Conservation (phyloP, 192 early-diverging fungal genomes). For the Allomyces arbusculus region DNA sequence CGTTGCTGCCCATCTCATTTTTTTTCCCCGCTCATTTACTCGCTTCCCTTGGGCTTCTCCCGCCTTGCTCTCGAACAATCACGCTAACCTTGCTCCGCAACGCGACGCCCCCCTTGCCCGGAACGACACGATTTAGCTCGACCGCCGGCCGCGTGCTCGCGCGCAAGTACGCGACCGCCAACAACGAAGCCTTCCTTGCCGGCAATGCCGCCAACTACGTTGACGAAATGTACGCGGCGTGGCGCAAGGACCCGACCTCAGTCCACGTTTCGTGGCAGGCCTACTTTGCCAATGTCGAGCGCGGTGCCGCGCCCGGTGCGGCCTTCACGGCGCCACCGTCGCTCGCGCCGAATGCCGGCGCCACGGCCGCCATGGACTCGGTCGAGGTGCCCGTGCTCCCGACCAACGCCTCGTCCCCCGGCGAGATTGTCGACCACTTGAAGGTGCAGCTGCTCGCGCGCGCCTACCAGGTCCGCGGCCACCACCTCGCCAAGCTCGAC, state of each 20-base stretch:
- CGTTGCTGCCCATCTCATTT: no score
- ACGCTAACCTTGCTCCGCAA: no score
- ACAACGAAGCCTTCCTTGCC: constrained; percentile 62
- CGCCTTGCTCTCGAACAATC: no score
- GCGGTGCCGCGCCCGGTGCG: constrained; percentile 35
- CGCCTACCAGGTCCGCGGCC: constrained; percentile 90
- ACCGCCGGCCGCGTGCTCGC: neutral
- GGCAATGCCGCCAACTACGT: constrained; percentile 70
- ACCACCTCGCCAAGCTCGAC: constrained; percentile 87
- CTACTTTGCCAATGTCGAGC: constrained; percentile 72
- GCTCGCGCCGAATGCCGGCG: constrained; percentile 45
- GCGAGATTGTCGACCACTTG: constrained; percentile 82
- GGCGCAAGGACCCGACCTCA: constrained; percentile 66
- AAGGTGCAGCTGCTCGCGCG: constrained; percentile 92
- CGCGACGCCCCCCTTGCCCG: no score
- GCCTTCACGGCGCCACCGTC: constrained; percentile 68
- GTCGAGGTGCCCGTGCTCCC: constrained; percentile 5
- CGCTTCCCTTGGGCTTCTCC: no score
- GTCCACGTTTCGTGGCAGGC: constrained; percentile 93
- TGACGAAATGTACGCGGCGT: constrained; percentile 90
- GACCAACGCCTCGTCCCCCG: constrained; percentile 17
- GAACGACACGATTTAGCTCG: no score
- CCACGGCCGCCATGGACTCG: constrained; percentile 14
- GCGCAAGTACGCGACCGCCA: neutral
- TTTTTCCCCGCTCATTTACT: no score